These are phyloP conservation scores for Trichophyton benhamiae DNA, from an alignment of 2,329 filamentous ascomycete species.

Conservation along the genomic window DNA sequence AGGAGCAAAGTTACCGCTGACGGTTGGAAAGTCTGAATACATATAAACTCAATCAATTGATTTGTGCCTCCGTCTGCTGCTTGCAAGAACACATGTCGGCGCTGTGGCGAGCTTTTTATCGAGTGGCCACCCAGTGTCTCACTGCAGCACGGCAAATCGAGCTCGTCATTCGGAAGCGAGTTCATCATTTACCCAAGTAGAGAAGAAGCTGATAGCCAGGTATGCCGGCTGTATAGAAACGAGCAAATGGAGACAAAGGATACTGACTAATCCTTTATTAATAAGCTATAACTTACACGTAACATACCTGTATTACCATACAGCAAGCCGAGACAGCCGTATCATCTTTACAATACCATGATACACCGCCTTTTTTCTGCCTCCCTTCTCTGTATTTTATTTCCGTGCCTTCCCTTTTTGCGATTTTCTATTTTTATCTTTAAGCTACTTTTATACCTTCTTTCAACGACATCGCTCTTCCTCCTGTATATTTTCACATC, in stretches of 20 bases:
- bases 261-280: background rate
- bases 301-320: background rate
- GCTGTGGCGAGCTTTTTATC: background rate
- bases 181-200: too few relatives aligned
- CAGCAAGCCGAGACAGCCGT: background rate
- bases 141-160: too few relatives aligned
- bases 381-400: background rate
- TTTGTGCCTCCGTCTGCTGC: too few relatives aligned
- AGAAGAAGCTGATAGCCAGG: too few relatives aligned
- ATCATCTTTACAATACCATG: background rate
- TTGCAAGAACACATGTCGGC: background rate
- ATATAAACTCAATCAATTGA: background rate
- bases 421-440: background rate
- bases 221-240: too few relatives aligned
- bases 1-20: background rate
- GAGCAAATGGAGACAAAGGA: background rate
- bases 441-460: background rate
- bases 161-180: too few relatives aligned
- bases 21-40: background rate
- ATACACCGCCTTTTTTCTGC: slow-evolving; percentile 1
- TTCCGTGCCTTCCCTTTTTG: background rate
- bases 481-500: background rate
- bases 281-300: background rate
- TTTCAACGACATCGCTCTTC: background rate
- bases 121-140: too few relatives aligned